Conservation (phyloP, 768 basidiomycete genomes). For the Mycena sanguinolenta region DNA sequence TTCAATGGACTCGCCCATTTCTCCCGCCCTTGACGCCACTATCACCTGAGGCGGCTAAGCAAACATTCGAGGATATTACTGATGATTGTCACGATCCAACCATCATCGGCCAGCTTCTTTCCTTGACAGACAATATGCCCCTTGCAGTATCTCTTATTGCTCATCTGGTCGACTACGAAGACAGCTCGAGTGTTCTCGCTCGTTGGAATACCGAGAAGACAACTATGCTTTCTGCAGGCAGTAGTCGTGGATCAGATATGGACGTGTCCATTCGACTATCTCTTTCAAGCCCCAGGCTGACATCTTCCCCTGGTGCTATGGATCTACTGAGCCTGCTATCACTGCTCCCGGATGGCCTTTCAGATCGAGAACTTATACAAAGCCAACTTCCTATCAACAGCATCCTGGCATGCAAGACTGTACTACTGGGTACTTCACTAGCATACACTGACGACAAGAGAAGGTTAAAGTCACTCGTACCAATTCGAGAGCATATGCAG, state of each 20-base stretch:
- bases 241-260: not conserved
- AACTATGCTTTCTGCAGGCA: not conserved
- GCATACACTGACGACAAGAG: not conserved
- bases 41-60: not conserved
- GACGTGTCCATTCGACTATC: not conserved
- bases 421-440: not conserved
- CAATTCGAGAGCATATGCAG: not conserved
- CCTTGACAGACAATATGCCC: constrained; percentile 5
- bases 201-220: not conserved
- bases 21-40: not conserved
- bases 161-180: constrained; percentile 5
- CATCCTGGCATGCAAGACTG: not conserved
- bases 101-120: not conserved
- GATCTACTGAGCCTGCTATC: not conserved
- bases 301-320: not conserved
- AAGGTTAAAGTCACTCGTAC: not conserved
- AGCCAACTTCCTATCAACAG: not conserved
- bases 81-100: not conserved
- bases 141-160: not conserved
- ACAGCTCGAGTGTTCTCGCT: not conserved
- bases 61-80: not conserved
- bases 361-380: not conserved
- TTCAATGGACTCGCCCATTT: constrained; percentile 2
- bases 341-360: constrained; percentile 2
- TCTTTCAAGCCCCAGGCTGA: not conserved